Conservation (phyloP, 2,329 filamentous ascomycete genomes). For the Xylaria sp. region DNA sequence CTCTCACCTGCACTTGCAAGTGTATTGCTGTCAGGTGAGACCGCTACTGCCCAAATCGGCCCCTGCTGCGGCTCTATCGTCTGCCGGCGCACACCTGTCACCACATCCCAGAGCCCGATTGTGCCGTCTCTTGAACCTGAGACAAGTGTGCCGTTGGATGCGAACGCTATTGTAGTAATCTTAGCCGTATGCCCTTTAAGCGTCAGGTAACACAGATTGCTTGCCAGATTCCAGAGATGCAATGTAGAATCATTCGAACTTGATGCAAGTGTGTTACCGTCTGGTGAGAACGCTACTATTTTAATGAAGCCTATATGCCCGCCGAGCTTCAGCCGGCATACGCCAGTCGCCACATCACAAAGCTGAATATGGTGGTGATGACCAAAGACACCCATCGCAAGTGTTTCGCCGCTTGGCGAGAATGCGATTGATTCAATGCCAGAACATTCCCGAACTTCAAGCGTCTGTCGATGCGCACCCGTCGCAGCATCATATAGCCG, state of each 20-base stretch:
- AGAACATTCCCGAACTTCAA: background rate
- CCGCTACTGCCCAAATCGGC: no score
- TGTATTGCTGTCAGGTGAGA: no score
- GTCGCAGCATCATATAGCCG: constrained; percentile 9
- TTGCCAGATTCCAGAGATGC: constrained; percentile 3
- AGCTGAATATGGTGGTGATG: background rate
- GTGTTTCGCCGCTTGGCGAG: constrained; percentile 7
- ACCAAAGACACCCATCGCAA: background rate
- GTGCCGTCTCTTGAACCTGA: no score
- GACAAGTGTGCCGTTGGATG: no score
- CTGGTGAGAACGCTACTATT: background rate
- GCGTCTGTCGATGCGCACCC: background rate
- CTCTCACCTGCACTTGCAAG: no score
- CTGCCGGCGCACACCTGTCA: no score
- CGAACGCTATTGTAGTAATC: no score
- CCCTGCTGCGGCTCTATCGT: no score
- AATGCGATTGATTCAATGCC: background rate
- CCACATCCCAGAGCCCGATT: no score
- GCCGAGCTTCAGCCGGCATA: background rate
- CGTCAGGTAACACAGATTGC: background rate
- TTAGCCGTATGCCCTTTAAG: background rate
- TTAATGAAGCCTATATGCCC: no score
- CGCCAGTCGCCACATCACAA: background rate
- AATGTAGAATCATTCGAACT: background rate
- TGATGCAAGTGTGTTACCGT: constrained; percentile 4